Evolutionary conservation across 2,329 filamentous ascomycete genomes (phyloP).

Genomic region (Pseudocercospora macadamiae): DNA sequence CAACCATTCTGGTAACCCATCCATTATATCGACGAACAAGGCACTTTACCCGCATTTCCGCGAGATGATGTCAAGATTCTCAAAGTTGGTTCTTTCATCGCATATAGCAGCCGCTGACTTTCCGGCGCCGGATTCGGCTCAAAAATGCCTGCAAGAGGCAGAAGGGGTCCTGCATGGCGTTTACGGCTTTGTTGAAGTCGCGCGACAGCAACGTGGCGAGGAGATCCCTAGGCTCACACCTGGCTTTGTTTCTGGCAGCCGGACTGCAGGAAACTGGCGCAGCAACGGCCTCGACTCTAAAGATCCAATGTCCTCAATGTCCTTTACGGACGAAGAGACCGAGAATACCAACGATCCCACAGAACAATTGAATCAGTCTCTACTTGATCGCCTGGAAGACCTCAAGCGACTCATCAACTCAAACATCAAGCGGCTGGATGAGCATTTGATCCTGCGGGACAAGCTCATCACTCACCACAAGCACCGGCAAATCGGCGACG

Average conservation of each 20-base stretch:
- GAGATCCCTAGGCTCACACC: slow-evolving; percentile 91
- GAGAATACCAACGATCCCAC: slow-evolving; percentile 73
- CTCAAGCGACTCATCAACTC: slow-evolving; percentile 82
- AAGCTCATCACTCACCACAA: slow-evolving; percentile 78
- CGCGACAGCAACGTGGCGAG: slow-evolving; percentile 88
- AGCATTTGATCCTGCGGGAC: slow-evolving; percentile 74
- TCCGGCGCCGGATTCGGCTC: slow-evolving; percentile 88
- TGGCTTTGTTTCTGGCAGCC: slow-evolving; percentile 87
- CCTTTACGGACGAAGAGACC: slow-evolving; percentile 85
- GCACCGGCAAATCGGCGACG: slow-evolving; percentile 80
- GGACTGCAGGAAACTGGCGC: slow-evolving; percentile 83
- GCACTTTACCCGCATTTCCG: slow-evolving; percentile 94
- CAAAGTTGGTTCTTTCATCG: slow-evolving; percentile 96
- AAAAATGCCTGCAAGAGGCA: slow-evolving; percentile 96
- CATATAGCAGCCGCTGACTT: slow-evolving; percentile 97
- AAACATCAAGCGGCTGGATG: slow-evolving; percentile 83
- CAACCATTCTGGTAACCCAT: slow-evolving; percentile 97
- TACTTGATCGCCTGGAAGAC: slow-evolving; percentile 84
- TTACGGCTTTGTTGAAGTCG: slow-evolving; percentile 94
- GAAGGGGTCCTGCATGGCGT: slow-evolving; percentile 93
- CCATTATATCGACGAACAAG: slow-evolving; percentile 99
- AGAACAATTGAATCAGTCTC: slow-evolving; percentile 70
- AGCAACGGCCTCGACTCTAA: slow-evolving; percentile 65
- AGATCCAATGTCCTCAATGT: slow-evolving; percentile 64
- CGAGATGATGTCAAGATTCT: slow-evolving; percentile 99